These are phyloP conservation scores for Populus alba DNA, from an alignment of 345 rosid species.

Conservation along the genomic window DNA sequence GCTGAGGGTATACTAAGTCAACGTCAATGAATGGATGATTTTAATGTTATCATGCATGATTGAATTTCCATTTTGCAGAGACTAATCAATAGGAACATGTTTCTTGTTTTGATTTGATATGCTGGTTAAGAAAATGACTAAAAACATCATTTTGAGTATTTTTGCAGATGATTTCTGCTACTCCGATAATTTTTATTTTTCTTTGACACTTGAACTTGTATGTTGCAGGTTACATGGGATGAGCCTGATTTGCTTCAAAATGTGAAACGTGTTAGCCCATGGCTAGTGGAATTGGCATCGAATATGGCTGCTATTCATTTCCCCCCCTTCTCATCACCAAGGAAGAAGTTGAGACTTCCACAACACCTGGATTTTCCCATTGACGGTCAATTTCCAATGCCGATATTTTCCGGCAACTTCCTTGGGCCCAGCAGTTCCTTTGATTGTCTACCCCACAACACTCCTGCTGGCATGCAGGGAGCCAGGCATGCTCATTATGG, in stretches of 20 bases:
- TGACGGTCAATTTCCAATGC: slow-evolving; percentile 39
- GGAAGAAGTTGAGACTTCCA: slow-evolving; percentile 78
- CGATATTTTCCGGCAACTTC: slow-evolving; percentile 25
- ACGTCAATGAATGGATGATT: background rate
- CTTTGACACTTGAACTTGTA: background rate
- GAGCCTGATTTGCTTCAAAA: slow-evolving; percentile 97
- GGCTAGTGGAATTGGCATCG: slow-evolving; percentile 89
- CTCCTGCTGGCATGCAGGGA: slow-evolving; percentile 46
- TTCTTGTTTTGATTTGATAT: background rate
- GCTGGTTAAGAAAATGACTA: background rate
- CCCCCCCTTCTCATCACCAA: slow-evolving; percentile 72
- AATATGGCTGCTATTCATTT: slow-evolving; percentile 69
- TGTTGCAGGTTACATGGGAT: slow-evolving; percentile 81
- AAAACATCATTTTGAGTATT: background rate
- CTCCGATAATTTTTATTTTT: background rate
- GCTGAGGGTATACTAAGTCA: background rate
- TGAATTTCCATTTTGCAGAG: background rate
- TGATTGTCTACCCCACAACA: slow-evolving; percentile 21
- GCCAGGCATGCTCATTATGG: slow-evolving; percentile 42
- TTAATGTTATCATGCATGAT: background rate
- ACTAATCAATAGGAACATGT: background rate
- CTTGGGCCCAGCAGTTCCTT: slow-evolving; percentile 23
- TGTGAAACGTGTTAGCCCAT: slow-evolving; percentile 91
- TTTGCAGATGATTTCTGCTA: background rate
- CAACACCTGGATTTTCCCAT: slow-evolving; percentile 45